phyloP scores from a whole-genome alignment of 228 moss, liverwort and hornwort species.

The Sphagnum fallax region DNA sequence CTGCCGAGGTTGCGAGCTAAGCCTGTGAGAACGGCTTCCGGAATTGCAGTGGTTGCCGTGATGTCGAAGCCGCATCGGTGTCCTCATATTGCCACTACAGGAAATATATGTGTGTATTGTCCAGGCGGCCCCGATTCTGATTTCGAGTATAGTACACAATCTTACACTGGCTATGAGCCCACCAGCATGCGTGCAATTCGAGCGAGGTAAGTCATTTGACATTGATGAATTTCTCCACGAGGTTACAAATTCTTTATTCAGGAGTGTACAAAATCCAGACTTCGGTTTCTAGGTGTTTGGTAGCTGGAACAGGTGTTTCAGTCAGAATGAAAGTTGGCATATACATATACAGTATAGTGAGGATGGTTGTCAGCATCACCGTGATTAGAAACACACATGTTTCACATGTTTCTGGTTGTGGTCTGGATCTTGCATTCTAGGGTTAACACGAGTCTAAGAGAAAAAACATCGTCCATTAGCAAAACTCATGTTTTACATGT shows the following conservation, averaged over 20 bases:
- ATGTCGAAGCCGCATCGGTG: conserved; percentile 99
- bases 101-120: conserved; percentile 98
- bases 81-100: conserved; percentile 97
- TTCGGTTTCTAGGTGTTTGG: too few species aligned
- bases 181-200: conserved; percentile 99
- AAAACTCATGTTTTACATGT: too few species aligned
- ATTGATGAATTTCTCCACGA: too few species aligned
- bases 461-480: too few species aligned
- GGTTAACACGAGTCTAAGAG: too few species aligned
- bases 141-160: conserved; percentile 98
- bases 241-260: background rate
- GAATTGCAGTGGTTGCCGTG: conserved; percentile 99
- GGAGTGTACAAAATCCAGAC: background rate
- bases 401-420: too few species aligned
- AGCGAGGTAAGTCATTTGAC: conserved; percentile 47
- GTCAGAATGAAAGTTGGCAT: too few species aligned
- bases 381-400: too few species aligned
- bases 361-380: too few species aligned
- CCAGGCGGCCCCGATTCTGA: conserved; percentile 99
- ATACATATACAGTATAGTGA: too few species aligned
- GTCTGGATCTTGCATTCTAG: too few species aligned
- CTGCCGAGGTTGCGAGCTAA: conserved; percentile 85
- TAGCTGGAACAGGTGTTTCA: too few species aligned
- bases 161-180: conserved; percentile 98
- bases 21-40: conserved; percentile 93